These are phyloP conservation scores for Trichoderma cornu-damae DNA, from an alignment of 2,329 filamentous ascomycete genomes.

Conservation along the genomic window DNA sequence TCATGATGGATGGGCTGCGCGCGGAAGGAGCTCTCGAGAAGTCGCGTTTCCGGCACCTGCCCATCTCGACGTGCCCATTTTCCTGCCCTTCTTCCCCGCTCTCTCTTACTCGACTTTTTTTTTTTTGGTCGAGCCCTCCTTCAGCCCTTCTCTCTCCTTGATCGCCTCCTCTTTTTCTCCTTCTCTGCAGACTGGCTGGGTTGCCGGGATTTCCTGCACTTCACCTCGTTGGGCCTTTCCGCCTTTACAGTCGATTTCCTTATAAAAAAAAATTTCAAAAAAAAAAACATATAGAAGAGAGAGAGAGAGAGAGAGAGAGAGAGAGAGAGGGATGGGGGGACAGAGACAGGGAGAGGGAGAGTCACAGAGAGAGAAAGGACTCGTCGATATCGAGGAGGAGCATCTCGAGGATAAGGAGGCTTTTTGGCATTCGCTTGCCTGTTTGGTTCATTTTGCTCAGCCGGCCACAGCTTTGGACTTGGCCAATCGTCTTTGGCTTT, in stretches of 20 bases:
- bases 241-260: not conserved
- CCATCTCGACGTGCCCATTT: not conserved
- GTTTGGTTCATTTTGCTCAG: not conserved
- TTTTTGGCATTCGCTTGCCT: constrained; percentile 1
- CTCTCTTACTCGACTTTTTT: not conserved
- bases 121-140: not conserved
- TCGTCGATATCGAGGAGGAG: not conserved
- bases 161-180: not conserved
- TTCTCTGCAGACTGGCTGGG: not conserved
- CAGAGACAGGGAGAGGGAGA: no score
- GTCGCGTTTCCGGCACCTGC: not conserved
- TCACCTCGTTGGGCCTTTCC: not conserved
- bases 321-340: no score
- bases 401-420: not conserved
- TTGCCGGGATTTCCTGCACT: not conserved
- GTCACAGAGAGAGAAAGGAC: no score
- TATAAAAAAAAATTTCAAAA: no score
- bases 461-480: not conserved
- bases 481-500: not conserved
- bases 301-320: no score
- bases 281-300: no score
- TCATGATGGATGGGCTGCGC: not conserved
- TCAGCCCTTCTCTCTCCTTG: not conserved
- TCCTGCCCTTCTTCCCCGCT: not conserved
- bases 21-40: not conserved